A percentile compares a stretch with the other conserved stretches of the same genome.
Conservation (phyloP, 2,329 filamentous ascomycete species). For the Simplicillium aogashimaense region DNA sequence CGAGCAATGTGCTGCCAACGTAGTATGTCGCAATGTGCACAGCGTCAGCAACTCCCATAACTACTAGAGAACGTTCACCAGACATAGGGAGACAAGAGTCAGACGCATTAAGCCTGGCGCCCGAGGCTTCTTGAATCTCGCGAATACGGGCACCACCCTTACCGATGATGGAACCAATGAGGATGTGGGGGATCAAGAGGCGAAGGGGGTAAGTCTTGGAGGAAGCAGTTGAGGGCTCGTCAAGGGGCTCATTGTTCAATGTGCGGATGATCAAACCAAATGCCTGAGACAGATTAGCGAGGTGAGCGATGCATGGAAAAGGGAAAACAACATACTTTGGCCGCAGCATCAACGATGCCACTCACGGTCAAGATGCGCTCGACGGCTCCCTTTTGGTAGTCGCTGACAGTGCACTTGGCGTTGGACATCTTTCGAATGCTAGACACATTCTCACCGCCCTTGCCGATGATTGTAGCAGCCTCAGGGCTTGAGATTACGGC, state of each 20-base stretch:
- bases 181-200: slow-evolving; percentile 88
- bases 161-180: slow-evolving; percentile 97
- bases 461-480: slow-evolving; percentile 95
- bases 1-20: slow-evolving; percentile 92
- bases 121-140: slow-evolving; percentile 96
- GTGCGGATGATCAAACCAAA: slow-evolving; percentile 98
- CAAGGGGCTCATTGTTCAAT: slow-evolving; percentile 90
- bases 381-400: slow-evolving; percentile 93
- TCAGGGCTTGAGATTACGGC: slow-evolving; percentile 96
- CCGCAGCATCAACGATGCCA: slow-evolving; percentile 89
- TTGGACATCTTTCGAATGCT: slow-evolving; percentile 92
- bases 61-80: slow-evolving; percentile 93
- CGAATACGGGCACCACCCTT: slow-evolving; percentile 94
- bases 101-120: slow-evolving; percentile 90
- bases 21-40: slow-evolving; percentile 99
- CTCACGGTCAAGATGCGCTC: slow-evolving; percentile 97
- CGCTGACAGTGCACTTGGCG: slow-evolving; percentile 97
- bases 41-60: slow-evolving; percentile 94
- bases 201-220: slow-evolving; percentile 97
- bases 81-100: slow-evolving; percentile 91
- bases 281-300: slow-evolving; percentile 46
- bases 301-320: background rate
- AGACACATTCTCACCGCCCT: slow-evolving; percentile 96
- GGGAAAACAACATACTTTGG: slow-evolving; percentile 60
- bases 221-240: slow-evolving; percentile 77